A percentile compares a stretch with the other conserved stretches of the same genome.
These are phyloP conservation scores for Cucurbita argyrosperma DNA, from an alignment of 306 rosid species.

Conservation along the genomic window DNA sequence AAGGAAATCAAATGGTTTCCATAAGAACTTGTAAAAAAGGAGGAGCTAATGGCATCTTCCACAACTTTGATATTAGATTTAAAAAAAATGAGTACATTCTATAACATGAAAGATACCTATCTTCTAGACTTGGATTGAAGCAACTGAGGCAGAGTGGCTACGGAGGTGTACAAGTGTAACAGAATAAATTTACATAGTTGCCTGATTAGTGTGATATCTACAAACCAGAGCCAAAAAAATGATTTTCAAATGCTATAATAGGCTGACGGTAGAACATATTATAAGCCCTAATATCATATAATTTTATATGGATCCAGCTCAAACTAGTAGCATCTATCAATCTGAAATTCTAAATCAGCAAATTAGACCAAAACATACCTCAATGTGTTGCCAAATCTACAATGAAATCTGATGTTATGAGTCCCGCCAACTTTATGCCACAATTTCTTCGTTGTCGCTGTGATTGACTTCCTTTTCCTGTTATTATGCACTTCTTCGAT, in stretches of 20 bases:
- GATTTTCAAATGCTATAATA: constrained; percentile 8
- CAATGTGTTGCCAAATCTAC: neutral
- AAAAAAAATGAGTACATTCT: neutral
- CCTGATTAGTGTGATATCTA: constrained; percentile 35
- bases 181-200: constrained; percentile 19
- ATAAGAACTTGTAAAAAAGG: neutral
- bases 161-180: constrained; percentile 4
- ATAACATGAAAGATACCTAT: neutral
- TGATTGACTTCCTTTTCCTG: constrained; percentile 9
- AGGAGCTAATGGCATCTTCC: neutral
- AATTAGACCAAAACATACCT: constrained; percentile 9
- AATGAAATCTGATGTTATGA: neutral
- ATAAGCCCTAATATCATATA: constrained; percentile 32
- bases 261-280: constrained; percentile 21
- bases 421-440: neutral
- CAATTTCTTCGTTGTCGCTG: constrained; percentile 8
- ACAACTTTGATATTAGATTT: neutral
- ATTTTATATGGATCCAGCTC: constrained; percentile 21
- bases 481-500: constrained; percentile 9
- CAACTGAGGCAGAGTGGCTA: constrained; percentile 2
- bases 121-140: neutral
- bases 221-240: constrained; percentile 26
- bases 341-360: constrained; percentile 25
- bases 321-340: constrained; percentile 13
- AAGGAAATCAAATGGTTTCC: neutral